Evolutionary conservation across 805 yeast genomes (phyloP), one percentile per base, ranked within the genome.

Genomic region (Candida koratica): DNA sequence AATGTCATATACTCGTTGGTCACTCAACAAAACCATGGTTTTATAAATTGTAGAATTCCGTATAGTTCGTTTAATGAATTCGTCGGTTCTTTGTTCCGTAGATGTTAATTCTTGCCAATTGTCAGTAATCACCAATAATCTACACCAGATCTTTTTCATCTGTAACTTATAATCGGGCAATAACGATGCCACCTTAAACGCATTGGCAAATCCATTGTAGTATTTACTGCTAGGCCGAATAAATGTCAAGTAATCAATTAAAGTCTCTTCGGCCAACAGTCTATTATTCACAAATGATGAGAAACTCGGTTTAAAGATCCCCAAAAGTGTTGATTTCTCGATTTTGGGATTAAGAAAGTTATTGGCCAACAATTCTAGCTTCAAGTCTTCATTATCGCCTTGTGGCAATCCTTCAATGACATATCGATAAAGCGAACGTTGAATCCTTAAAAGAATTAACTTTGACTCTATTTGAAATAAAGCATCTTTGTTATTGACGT

Each of bases 181-280:
- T 31, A 71, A 53, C 6, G 75, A 67, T 1, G 81, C 53, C 5
- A 80, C 53, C 42, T 70, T 71, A 37, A 82, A 60, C 0, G 86
- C 80, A 39, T 60, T 55, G 0, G 64, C 48, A 36, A 56, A 66
- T 4, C 56, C 60, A 17, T 39, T 38, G n/a, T 16, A 16, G 29
- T 39, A 39, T n/a, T 36, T 34, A 10, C 28, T 12, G 2, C 44
- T 42, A 4, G 65, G 66, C 32, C 67, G 63, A 5, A 76, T 44
- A 37, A 73, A 51, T 3, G 79, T 75, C 47, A 72, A 69, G 27
- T 74, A 51, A 39, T 76, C 79, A 14, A 81, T 62, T 26, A 82
- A 53, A 27, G 75, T 78, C 12, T 56, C 51, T 4, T 67, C 53
- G 1, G 57, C 37, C 18, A 83, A 52, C 6, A 68, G 60, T 28